These are phyloP conservation scores for Aspergillus nanangensis DNA, from an alignment of 495 filamentous ascomycete genomes.

Conservation along the genomic window DNA sequence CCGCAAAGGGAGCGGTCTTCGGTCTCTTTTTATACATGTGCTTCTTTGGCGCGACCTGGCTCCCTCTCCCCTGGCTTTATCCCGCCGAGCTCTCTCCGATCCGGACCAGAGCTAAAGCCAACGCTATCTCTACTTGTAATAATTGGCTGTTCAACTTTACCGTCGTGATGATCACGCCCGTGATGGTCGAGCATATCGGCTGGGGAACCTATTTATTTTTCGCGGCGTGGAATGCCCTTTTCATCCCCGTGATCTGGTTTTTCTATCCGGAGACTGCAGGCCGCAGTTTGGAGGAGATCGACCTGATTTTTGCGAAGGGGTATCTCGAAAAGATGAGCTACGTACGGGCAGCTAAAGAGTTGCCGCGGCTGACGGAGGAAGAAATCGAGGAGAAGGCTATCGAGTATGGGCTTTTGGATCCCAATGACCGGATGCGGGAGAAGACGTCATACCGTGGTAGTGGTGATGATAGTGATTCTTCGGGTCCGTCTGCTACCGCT, in stretches of 20 bases:
- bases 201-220: conserved; percentile 75
- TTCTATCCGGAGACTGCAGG: conserved; percentile 62
- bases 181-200: conserved; percentile 57
- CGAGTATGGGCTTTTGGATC: conserved; percentile 44
- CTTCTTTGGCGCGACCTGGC: conserved; percentile 63
- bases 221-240: conserved; percentile 55
- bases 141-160: conserved; percentile 75
- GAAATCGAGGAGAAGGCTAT: conserved; percentile 55
- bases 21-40: conserved; percentile 70
- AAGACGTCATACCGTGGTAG: background rate
- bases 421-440: conserved; percentile 9
- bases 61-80: conserved; percentile 48
- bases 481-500: too few relatives aligned
- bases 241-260: conserved; percentile 65
- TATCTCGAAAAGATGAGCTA: conserved; percentile 63
- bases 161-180: conserved; percentile 69
- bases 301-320: conserved; percentile 69
- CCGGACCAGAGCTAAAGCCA: conserved; percentile 60
- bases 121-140: conserved; percentile 62
- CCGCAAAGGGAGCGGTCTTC: conserved; percentile 63
- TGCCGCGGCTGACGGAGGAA: conserved; percentile 54
- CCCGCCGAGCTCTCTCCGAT: conserved; percentile 64
- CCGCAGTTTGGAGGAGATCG: conserved; percentile 65
- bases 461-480: background rate
- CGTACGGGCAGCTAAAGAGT: conserved; percentile 59